A percentile compares a stretch with the other conserved stretches of the same genome.
Conservation (phyloP, 768 basidiomycete species). For the Paxillus involutus region DNA sequence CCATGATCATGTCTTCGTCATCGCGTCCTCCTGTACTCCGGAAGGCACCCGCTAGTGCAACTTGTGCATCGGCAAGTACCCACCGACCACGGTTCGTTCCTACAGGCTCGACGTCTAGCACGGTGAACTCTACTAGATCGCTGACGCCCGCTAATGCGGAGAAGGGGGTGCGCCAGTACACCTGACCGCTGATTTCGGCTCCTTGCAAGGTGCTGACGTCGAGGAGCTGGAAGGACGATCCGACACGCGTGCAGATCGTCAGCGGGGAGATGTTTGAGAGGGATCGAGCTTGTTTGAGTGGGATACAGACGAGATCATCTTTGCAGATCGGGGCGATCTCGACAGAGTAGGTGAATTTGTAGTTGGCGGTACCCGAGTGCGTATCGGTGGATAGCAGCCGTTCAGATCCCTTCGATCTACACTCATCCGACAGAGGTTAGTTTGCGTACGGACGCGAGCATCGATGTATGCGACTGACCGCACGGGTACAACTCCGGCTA, state of each 20-base stretch:
- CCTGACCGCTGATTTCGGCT: constrained; percentile 72
- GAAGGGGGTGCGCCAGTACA: constrained; percentile 94
- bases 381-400: constrained; percentile 92
- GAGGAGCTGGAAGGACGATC: constrained; percentile 86
- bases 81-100: constrained; percentile 68
- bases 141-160: constrained; percentile 76
- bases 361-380: constrained; percentile 90
- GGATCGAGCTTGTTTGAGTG: constrained; percentile 75
- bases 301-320: constrained; percentile 93
- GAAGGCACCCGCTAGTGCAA: constrained; percentile 82
- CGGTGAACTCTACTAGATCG: constrained; percentile 92
- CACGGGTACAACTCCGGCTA: constrained; percentile 83
- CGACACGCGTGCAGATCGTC: constrained; percentile 86
- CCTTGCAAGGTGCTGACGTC: constrained; percentile 86
- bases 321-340: constrained; percentile 98
- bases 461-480: constrained; percentile 50
- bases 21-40: constrained; percentile 46
- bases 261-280: constrained; percentile 89
- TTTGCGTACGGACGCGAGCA: not conserved
- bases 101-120: constrained; percentile 91
- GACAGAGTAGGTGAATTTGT: constrained; percentile 96
- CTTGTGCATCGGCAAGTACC: constrained; percentile 87
- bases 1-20: constrained; percentile 55
- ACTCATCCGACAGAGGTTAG: not conserved
- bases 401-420: constrained; percentile 88